These are phyloP conservation scores for Colletotrichum magnum DNA, from an alignment of 2,329 filamentous ascomycete genomes.

Conservation along the genomic window DNA sequence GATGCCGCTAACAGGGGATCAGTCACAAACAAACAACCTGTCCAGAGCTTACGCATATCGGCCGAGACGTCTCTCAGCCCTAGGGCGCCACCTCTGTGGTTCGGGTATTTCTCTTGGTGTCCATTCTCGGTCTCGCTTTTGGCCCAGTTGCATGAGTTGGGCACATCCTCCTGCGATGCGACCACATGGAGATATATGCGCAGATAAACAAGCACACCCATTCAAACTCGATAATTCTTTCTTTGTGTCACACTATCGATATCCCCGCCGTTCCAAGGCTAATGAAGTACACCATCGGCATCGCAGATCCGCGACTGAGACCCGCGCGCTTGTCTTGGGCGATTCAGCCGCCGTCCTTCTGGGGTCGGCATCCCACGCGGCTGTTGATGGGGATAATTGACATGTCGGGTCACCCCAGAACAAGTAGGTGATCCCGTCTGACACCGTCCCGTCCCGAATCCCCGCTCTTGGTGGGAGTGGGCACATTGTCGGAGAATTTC, in stretches of 20 bases:
- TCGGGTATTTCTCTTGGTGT: no score
- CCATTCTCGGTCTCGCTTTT: neutral
- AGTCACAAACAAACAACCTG: neutral
- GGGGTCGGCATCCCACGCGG: neutral
- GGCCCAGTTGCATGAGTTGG: neutral
- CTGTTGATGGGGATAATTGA: neutral
- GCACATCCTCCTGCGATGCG: neutral
- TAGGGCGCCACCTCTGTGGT: no score
- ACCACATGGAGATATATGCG: neutral
- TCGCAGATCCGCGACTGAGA: neutral
- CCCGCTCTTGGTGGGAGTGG: no score
- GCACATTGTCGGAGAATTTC: no score
- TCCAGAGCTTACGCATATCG: no score
- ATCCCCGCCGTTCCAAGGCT: neutral
- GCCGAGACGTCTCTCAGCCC: no score
- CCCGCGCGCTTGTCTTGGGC: neutral
- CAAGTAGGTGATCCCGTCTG: neutral
- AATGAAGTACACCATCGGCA: slow-evolving; percentile 14
- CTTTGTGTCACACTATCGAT: no score
- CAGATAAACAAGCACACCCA: neutral
- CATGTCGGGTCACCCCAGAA: neutral
- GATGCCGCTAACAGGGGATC: neutral
- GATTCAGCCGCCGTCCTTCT: neutral
- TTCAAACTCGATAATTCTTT: neutral
- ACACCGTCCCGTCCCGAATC: neutral